Conservation (phyloP, 2,329 filamentous ascomycete genomes). For the Basipetospora sp. region DNA sequence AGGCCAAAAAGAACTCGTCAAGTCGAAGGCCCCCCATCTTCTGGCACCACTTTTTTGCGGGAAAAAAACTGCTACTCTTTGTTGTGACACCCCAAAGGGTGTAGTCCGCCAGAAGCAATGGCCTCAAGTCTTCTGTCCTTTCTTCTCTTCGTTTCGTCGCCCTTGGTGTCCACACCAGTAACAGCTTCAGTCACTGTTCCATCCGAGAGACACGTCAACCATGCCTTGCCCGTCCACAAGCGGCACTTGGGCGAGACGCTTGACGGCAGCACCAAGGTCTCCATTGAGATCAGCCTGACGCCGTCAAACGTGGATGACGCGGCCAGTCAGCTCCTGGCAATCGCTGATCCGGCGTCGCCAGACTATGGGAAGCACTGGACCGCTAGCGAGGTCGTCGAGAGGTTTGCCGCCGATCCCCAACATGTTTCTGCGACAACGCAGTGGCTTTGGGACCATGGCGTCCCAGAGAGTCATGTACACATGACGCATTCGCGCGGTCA, state of each 20-base stretch:
- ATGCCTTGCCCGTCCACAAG: not conserved
- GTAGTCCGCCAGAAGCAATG: not conserved
- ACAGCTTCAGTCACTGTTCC: not conserved
- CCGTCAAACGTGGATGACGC: not conserved
- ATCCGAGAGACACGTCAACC: constrained; percentile 1
- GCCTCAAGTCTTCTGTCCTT: not conserved
- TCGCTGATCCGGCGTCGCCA: not conserved
- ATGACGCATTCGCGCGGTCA: not conserved
- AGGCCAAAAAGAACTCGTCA: constrained; percentile 1
- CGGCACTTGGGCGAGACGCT: not conserved
- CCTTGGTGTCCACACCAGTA: not conserved
- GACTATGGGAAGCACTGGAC: not conserved
- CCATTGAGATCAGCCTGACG: not conserved
- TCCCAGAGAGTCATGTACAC: not conserved
- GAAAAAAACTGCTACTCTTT: not conserved
- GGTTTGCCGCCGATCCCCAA: not conserved
- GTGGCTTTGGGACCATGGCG: not conserved
- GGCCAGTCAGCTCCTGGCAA: not conserved
- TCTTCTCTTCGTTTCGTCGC: not conserved
- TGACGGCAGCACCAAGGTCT: not conserved
- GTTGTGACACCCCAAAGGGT: too few relatives aligned
- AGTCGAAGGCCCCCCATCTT: not conserved
- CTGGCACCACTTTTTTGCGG: not conserved
- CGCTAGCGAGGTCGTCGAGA: not conserved
- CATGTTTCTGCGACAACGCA: not conserved